A percentile compares a stretch with the other conserved stretches of the same genome.
Conservation (phyloP, 192 early-diverging fungal species). For the Phlyctochytrium arcticum region DNA sequence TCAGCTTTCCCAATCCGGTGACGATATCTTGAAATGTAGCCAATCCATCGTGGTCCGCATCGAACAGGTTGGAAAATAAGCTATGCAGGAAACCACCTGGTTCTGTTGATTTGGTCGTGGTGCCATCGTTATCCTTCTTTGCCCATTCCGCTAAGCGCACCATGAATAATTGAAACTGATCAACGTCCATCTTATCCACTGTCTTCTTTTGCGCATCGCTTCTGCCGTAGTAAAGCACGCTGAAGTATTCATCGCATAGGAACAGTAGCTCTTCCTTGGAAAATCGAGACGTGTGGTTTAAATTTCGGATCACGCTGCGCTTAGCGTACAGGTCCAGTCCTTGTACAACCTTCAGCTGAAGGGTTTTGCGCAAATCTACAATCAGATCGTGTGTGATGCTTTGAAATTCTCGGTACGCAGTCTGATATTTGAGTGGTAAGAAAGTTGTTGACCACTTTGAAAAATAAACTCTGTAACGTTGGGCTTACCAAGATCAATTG, state of each 20-base stretch:
- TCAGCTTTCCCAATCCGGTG: slow-evolving; percentile 67
- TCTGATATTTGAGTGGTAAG: too few relatives aligned
- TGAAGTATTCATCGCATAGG: slow-evolving; percentile 87
- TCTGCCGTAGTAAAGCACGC: slow-evolving; percentile 57
- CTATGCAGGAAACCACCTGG: slow-evolving; percentile 32
- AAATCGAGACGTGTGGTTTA: slow-evolving; percentile 71
- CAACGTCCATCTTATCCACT: slow-evolving; percentile 68
- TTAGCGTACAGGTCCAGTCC: slow-evolving; percentile 92
- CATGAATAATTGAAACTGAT: slow-evolving; percentile 60
- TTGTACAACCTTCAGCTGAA: slow-evolving; percentile 87
- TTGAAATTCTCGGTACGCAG: slow-evolving; percentile 89
- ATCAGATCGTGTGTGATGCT: slow-evolving; percentile 71
- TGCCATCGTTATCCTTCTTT: slow-evolving; percentile 32
- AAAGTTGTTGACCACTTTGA: too few relatives aligned
- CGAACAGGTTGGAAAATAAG: slow-evolving; percentile 50
- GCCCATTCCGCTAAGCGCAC: slow-evolving; percentile 42
- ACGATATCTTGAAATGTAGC: slow-evolving; percentile 78
- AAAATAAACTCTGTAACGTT: too few relatives aligned
- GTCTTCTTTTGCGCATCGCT: slow-evolving; percentile 33
- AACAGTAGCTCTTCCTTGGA: slow-evolving; percentile 80
- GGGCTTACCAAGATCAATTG: slow-evolving; percentile 66
- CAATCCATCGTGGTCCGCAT: slow-evolving; percentile 44
- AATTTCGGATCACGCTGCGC: slow-evolving; percentile 77
- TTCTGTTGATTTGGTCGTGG: too few relatives aligned
- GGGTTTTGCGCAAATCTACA: slow-evolving; percentile 71